These are phyloP conservation scores for Candida hungchunana DNA, from an alignment of 805 yeast species.

Conservation along the genomic window DNA sequence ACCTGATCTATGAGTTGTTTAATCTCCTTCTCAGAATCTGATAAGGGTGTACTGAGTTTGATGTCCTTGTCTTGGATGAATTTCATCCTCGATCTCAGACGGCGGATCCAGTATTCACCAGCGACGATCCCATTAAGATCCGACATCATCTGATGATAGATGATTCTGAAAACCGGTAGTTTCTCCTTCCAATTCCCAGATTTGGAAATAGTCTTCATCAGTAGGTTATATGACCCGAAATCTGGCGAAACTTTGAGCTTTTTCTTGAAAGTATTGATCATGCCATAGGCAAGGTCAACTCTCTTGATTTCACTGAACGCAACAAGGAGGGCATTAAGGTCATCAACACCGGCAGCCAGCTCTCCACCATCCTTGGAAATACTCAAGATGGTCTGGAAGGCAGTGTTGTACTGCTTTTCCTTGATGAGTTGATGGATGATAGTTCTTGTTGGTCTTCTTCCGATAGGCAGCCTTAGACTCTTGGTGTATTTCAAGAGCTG, in stretches of 20 bases:
- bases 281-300: constrained; percentile 32
- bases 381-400: constrained; percentile 27
- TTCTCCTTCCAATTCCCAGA: constrained; percentile 29
- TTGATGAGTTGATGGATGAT: constrained; percentile 25
- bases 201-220: constrained; percentile 32
- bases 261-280: constrained; percentile 29
- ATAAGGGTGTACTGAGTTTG: constrained; percentile 17
- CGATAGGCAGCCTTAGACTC: constrained; percentile 24
- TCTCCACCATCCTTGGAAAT: constrained; percentile 2
- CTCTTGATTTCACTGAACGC: constrained; percentile 31
- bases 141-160: constrained; percentile 23
- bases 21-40: constrained; percentile 13
- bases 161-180: constrained; percentile 22
- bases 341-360: constrained; percentile 16
- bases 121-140: constrained; percentile 16
- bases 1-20: constrained; percentile 1
- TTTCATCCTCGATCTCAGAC: constrained; percentile 21
- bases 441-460: constrained; percentile 23
- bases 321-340: constrained; percentile 30
- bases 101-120: constrained; percentile 26
- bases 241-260: constrained; percentile 29
- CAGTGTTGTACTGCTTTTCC: constrained; percentile 27
- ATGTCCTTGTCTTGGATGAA: constrained; percentile 17
- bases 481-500: constrained; percentile 15
- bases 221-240: constrained; percentile 28